Base-by-base conservation (phyloP, 306 rosid genomes). In the Hippophae gyantsensis region DNA sequence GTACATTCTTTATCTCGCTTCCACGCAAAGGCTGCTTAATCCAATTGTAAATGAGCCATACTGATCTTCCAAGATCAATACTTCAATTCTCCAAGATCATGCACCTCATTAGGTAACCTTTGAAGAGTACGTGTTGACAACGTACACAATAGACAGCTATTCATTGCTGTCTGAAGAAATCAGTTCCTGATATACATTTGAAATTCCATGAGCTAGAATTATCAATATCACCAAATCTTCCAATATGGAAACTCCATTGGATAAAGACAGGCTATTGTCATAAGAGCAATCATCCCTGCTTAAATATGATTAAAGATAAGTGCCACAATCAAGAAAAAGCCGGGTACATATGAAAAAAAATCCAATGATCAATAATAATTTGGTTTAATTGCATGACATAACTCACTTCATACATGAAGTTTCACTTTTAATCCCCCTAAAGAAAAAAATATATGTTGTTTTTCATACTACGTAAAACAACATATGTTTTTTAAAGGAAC, bases 11-110 rank as follows among this genome's bases (percentile, higher is more conserved):
- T 45, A 46, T 62, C 62, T 85, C 75, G 80, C 69, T 92, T 92
- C 96, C 96, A 92, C 64, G 65, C 44, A 92, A 87, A 65, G 95
- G 83, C 65, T 87, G 96, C 70, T 93, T 85, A 70, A 85, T 92
- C 76, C 98, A 92, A 77, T 79, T 71, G 38, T 32, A 32, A 32
- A 32, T 32, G 38, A 32, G 38, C 38, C 38, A 2, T 32, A 32
- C 38, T 32, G 38, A 32, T 32, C 38, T 2, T 32, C 38, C 38
- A 32, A 18, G 23, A 18, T 0, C 23, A 18, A 52, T 6, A 55
- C 44, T 47, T 10, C 43, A 12, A 47, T 23, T 61, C 45, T 42
- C 25, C 18, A 18, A 13, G 48, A 56, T 26, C 8, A 48, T 57
- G 42, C 66, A 92, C 96, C 98, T 92, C 96, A 62, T 92, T 92